A percentile compares a stretch with the other conserved stretches of the same genome.
Evolutionary conservation across 768 basidiomycete genomes (phyloP).

Genomic region (Tricholoma sp.): DNA sequence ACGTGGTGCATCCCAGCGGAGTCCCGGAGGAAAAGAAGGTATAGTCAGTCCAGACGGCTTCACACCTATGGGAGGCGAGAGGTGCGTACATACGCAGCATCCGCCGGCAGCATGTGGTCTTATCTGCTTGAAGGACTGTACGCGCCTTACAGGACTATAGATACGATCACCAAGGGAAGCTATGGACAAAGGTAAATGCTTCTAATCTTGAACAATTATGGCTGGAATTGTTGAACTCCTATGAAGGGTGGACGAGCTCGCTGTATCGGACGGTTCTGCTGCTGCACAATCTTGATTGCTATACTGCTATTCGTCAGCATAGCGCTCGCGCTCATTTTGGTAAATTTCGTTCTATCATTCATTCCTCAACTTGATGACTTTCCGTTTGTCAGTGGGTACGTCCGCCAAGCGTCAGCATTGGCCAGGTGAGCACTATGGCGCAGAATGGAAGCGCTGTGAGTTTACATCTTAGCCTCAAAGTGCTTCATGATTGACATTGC

Average conservation of each 20-base stretch:
- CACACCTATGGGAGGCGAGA: conserved; percentile 2
- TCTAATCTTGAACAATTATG: conserved; percentile 1
- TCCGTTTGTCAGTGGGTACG: conserved; percentile 56
- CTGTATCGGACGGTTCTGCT: conserved; percentile 67
- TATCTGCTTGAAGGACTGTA: conserved; percentile 26
- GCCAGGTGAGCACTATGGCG: conserved; percentile 37
- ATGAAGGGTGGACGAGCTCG: conserved; percentile 55
- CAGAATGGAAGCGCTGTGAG: conserved; percentile 42
- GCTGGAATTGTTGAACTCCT: neutral
- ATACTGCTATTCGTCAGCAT: conserved; percentile 65
- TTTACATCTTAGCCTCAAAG: neutral
- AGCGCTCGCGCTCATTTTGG: conserved; percentile 60
- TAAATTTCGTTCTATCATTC: conserved; percentile 27
- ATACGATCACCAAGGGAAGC: conserved; percentile 50
- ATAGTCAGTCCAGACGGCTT: neutral
- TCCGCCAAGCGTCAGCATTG: conserved; percentile 64
- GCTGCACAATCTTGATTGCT: conserved; percentile 64
- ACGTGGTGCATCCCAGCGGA: conserved; percentile 15
- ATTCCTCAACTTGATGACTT: neutral
- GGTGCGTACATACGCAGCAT: conserved; percentile 4
- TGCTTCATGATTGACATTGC: neutral
- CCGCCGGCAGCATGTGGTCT: neutral
- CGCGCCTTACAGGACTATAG: conserved; percentile 47
- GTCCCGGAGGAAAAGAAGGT: conserved; percentile 8
- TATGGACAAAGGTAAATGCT: conserved; percentile 60